A percentile compares a stretch with the other conserved stretches of the same genome.
Conservation (phyloP, 1,284 basidiomycete species). For the Austroboletus niveus region DNA sequence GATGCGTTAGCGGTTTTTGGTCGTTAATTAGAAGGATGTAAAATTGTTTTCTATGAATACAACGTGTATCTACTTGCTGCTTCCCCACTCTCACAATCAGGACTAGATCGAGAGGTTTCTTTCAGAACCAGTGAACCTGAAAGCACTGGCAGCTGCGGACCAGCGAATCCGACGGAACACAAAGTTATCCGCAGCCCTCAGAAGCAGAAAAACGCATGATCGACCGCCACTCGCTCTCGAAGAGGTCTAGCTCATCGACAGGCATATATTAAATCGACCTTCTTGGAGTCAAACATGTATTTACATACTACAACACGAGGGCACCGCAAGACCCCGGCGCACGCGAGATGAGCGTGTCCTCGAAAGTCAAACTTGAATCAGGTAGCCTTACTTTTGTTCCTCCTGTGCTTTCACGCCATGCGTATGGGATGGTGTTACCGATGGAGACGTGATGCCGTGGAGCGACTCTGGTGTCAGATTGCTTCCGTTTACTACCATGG, state of each 20-base stretch:
- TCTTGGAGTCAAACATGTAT: slow-evolving; percentile 1
- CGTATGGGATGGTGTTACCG: slow-evolving; percentile 29
- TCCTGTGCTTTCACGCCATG: slow-evolving; percentile 20
- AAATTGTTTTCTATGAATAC: not conserved
- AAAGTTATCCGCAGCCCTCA: no score
- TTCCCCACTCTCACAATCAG: not conserved
- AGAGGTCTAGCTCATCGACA: not conserved
- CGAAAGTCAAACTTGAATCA: slow-evolving; percentile 26
- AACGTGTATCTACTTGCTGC: not conserved
- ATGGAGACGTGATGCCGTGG: slow-evolving; percentile 54
- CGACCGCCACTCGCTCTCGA: not conserved
- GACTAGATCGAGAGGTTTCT: no score
- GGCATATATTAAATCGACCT: slow-evolving; percentile 1
- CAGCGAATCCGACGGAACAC: not conserved
- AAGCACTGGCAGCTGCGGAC: not conserved
- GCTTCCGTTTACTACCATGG: slow-evolving; percentile 34
- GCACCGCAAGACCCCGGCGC: not conserved
- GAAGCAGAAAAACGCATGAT: not conserved
- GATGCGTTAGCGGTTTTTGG: slow-evolving; percentile 21
- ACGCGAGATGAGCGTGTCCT: not conserved
- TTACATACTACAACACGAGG: slow-evolving; percentile 7
- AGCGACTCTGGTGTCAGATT: slow-evolving; percentile 58
- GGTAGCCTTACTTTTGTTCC: slow-evolving; percentile 15
- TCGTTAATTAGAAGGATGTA: not conserved
- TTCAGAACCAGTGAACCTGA: no score